Base-by-base conservation (phyloP, 768 basidiomycete species). In the Cubamyces sp. region DNA sequence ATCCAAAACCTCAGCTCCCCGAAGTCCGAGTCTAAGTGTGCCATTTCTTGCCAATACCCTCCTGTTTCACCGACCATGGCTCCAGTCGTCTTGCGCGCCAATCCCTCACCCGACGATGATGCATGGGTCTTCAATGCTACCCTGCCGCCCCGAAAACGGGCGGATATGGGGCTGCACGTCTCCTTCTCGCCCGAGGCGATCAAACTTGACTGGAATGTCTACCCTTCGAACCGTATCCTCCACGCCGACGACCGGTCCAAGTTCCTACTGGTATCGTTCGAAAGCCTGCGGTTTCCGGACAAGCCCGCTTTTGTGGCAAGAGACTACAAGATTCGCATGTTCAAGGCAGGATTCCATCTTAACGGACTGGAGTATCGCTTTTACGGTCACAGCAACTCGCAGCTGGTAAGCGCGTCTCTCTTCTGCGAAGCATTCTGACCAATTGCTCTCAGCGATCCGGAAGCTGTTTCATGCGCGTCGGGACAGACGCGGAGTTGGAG, bases 321-420 rank as follows among this genome's bases (percentile, higher is more conserved):
- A 48, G 86, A 87, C 14, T 89, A 89, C 65, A 81, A 88, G 46
- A 66, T 74, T 19, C 77, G 84, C 34, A 69, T 88, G 62, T 76
- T 88, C 71, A 81, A 79, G 61, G 74, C 76, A 0, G 87, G 87
- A 0, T 60, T 90, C 1, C 81, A 81, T 66, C 66, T 87, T 66
- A 88, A 89, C 62, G 78, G 77, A 0, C 71, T 79, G 0, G 83
- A 87, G 64, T 87, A 88, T 69, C 82, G 87, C 2, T 89, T 88
- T 69, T 88, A 87, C 61, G 84, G 85, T 58, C 87, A 90, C 60
- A 87, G 87, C 43, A 87, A 88, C 68, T 88, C 86, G 62, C 87
- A 90, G 64, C 66, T 88, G 69, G 86, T 87, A 62, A 12, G 78
- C 73, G 7, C 30, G 12, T 12, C 2, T 45, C 26, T 12, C 43